Evolutionary conservation across 139 green algal species (phyloP).

Genomic region (Coelastrella sp.): DNA sequence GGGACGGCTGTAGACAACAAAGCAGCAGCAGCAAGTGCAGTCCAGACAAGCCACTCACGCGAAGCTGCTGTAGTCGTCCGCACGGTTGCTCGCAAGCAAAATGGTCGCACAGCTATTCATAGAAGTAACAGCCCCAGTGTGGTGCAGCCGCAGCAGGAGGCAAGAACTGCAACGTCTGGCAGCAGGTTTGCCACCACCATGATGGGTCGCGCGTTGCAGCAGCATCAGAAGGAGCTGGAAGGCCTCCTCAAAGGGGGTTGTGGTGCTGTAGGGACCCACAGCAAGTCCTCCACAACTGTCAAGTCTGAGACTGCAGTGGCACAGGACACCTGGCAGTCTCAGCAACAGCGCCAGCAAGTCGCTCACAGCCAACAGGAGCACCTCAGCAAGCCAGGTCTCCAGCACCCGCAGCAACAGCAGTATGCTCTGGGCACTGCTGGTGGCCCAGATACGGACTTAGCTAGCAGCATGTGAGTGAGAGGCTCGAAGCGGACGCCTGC

Average conservation of each 20-base stretch:
- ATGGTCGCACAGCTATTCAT: not conserved
- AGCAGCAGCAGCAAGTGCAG: slow-evolving; percentile 3
- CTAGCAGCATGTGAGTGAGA: too few relatives aligned
- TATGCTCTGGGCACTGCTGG: too few relatives aligned
- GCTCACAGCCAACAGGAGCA: not conserved
- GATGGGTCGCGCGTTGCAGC: not conserved
- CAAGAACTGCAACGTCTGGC: not conserved
- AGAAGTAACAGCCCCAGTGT: not conserved
- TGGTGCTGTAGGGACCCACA: not conserved
- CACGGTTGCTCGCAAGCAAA: slow-evolving; percentile 17
- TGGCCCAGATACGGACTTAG: too few relatives aligned
- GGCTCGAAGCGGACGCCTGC: too few relatives aligned
- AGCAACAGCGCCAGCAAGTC: not conserved
- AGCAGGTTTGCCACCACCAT: not conserved
- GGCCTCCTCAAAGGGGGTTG: not conserved
- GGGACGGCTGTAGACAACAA: not conserved
- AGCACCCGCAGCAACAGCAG: too few relatives aligned
- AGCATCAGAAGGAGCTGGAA: slow-evolving; percentile 32
- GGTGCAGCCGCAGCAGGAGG: not conserved
- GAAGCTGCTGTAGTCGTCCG: not conserved
- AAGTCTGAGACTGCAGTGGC: not conserved
- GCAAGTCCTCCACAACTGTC: not conserved
- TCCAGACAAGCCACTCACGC: not conserved
- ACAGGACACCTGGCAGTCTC: not conserved
- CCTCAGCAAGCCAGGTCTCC: not conserved